These are phyloP conservation scores for Skeletonema marinoi DNA, from an alignment of 108 stramenopile species.

Conservation along the genomic window DNA sequence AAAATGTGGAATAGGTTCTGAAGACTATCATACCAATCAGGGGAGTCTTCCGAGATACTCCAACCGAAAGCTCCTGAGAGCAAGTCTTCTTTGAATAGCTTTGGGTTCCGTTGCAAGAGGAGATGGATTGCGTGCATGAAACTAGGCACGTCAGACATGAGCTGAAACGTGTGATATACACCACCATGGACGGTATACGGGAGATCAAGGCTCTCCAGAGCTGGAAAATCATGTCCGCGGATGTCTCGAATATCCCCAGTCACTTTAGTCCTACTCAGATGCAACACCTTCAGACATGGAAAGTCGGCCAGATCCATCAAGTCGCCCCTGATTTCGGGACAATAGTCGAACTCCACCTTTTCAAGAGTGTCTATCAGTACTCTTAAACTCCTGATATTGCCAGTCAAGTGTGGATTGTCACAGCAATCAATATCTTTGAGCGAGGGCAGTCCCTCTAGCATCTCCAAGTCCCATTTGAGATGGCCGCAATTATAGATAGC, in stretches of 20 bases:
- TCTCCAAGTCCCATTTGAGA: background rate
- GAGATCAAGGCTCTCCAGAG: background rate
- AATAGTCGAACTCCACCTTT: background rate
- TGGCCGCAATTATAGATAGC: background rate
- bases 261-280: background rate
- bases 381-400: background rate
- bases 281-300: slow-evolving; percentile 4
- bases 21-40: background rate
- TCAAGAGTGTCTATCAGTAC: background rate
- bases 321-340: background rate
- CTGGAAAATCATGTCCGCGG: background rate
- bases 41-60: background rate
- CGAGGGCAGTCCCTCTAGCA: slow-evolving; percentile 1
- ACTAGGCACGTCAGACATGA: background rate
- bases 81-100: no score
- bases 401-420: background rate
- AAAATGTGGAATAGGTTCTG: no score
- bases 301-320: slow-evolving; percentile 19
- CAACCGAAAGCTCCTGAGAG: background rate
- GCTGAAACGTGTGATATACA: background rate
- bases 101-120: no score
- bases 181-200: background rate
- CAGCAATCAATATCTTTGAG: background rate
- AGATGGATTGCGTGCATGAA: no score
- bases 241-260: background rate